Percentiles rank a stretch among this genome's conserved stretches.
These are phyloP conservation scores for Umbelopsis ramanniana DNA, from an alignment of 192 early-diverging fungal species.

Conservation along the genomic window DNA sequence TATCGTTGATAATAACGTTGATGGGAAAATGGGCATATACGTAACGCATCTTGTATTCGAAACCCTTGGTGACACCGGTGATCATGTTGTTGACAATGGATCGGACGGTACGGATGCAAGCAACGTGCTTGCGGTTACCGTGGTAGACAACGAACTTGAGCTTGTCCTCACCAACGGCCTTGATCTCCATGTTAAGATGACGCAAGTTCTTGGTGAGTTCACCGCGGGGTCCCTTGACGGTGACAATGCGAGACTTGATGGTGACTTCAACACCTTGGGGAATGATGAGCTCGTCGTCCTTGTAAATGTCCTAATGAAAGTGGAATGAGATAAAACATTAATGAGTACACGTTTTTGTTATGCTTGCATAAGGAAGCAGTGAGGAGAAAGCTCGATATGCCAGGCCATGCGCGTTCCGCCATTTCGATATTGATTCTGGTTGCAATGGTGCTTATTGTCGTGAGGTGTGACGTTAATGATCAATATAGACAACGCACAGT, in stretches of 20 bases:
- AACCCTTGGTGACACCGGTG: conserved; percentile 97
- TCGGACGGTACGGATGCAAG: conserved; percentile 96
- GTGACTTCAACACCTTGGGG: conserved; percentile 85
- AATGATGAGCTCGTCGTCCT: conserved; percentile 88
- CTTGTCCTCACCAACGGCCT: conserved; percentile 67
- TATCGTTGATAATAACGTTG: conserved; percentile 86
- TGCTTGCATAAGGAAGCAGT: no score
- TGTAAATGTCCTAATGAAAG: conserved; percentile 77
- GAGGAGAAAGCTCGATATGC: no score
- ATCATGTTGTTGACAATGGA: conserved; percentile 98
- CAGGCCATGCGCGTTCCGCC: no score
- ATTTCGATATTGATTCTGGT: no score
- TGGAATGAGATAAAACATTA: not conserved
- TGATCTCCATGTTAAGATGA: conserved; percentile 93
- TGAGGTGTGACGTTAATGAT: no score
- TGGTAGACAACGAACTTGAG: conserved; percentile 92
- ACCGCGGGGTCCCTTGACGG: conserved; percentile 93
- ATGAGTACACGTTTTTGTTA: no score
- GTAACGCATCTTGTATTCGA: conserved; percentile 99
- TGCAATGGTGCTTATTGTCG: no score
- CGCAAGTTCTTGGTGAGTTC: conserved; percentile 85
- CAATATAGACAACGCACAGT: no score
- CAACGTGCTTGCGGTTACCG: conserved; percentile 96
- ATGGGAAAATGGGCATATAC: conserved; percentile 99
- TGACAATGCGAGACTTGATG: conserved; percentile 88